Evolutionary conservation across 495 filamentous ascomycete genomes (phyloP).

Genomic region (Aspergillus nanangensis): DNA sequence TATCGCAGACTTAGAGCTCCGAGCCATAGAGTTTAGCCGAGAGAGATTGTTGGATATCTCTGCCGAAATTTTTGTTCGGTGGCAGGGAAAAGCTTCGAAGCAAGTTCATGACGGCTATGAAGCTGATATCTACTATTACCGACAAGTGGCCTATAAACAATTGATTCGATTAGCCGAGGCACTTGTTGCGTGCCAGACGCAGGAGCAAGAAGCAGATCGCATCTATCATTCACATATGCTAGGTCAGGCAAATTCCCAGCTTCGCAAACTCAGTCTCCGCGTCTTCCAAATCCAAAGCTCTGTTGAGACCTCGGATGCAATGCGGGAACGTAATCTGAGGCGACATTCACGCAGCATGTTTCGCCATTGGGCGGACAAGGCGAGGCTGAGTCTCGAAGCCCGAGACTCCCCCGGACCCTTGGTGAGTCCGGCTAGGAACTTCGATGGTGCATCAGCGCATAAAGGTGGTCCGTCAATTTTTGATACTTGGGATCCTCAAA

Average conservation of each 20-base stretch:
- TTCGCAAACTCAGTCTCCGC: conserved; percentile 49
- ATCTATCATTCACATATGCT: conserved; percentile 44
- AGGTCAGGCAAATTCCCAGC: conserved; percentile 34
- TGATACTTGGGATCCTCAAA: conserved; percentile 36
- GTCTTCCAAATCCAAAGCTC: conserved; percentile 46
- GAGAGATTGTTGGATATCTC: conserved; percentile 31
- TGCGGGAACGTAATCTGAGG: conserved; percentile 53
- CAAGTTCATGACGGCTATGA: conserved; percentile 34
- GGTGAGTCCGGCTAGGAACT: conserved; percentile 27
- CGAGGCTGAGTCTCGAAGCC: conserved; percentile 33
- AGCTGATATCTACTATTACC: conserved; percentile 37
- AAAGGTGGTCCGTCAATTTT: conserved; percentile 29
- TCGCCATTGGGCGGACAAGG: conserved; percentile 52
- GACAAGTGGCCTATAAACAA: conserved; percentile 39
- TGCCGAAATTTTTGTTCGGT: conserved; percentile 36
- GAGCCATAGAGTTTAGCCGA: conserved; percentile 38
- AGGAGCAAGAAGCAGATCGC: conserved; percentile 46
- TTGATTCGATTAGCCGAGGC: conserved; percentile 44
- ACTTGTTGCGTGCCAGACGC: conserved; percentile 32
- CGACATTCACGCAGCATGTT: conserved; percentile 54
- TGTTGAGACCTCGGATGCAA: conserved; percentile 44
- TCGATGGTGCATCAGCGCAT: conserved; percentile 22
- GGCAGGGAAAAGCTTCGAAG: conserved; percentile 38
- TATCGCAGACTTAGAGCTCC: conserved; percentile 36
- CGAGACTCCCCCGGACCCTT: conserved; percentile 33